Conservation (phyloP, 176 grass and related monocot genomes). For the Juncus effusus region DNA sequence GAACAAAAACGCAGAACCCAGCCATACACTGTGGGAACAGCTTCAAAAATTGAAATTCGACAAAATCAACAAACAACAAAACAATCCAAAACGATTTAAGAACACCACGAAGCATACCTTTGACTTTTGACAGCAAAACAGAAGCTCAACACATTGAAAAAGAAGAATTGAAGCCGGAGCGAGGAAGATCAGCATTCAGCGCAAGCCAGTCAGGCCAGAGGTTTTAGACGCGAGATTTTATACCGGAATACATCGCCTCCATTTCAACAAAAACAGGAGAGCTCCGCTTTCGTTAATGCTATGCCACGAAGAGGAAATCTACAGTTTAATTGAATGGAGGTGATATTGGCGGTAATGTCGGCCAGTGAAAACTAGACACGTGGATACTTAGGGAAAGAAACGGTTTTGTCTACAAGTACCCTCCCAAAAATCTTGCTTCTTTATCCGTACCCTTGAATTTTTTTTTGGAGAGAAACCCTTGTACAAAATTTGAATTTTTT, state of each 20-base stretch:
- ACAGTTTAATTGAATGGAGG: neutral
- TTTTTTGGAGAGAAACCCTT: too few relatives aligned
- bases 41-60: neutral
- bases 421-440: conserved; percentile 3
- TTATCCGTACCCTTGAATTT: neutral
- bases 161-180: neutral
- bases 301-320: neutral
- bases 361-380: neutral
- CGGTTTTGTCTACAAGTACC: neutral
- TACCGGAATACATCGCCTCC: neutral
- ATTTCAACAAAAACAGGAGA: neutral
- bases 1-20: neutral
- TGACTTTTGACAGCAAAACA: neutral
- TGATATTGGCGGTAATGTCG: conserved; percentile 2
- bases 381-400: neutral
- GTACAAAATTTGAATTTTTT: too few relatives aligned
- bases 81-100: neutral
- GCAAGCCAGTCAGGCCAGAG: conserved; percentile 3
- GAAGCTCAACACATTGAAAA: conserved; percentile 1
- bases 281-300: neutral
- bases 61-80: neutral
- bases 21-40: neutral
- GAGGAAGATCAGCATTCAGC: neutral
- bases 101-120: conserved; percentile 8
- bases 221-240: conserved; percentile 10